Percentiles rank a stretch among this genome's conserved stretches.
Evolutionary conservation across 805 yeast genomes (phyloP).

Genomic region (Tetrapisispora arboricola): DNA sequence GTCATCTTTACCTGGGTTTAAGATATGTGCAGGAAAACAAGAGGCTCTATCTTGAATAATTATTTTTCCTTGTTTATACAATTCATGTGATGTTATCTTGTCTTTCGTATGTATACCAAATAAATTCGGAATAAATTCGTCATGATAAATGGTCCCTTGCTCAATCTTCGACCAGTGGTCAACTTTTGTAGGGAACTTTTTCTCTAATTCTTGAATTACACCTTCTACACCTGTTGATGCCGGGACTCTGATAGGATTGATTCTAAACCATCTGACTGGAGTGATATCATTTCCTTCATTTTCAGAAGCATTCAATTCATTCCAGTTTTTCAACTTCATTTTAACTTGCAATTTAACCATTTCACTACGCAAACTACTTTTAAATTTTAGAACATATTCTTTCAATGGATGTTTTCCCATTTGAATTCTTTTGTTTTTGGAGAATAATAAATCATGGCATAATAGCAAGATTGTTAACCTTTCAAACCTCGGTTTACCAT

Average conservation of each 20-base stretch:
- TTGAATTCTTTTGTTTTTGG: constrained; percentile 71
- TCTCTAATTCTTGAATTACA: constrained; percentile 17
- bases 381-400: constrained; percentile 66
- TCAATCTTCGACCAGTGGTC: constrained; percentile 34
- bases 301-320: constrained; percentile 39
- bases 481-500: constrained; percentile 39
- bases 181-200: constrained; percentile 37
- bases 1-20: constrained; percentile 52
- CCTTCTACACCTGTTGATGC: constrained; percentile 19
- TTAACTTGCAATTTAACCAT: constrained; percentile 66
- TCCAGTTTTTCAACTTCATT: constrained; percentile 48
- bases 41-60: constrained; percentile 96
- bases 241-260: constrained; percentile 50
- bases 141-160: constrained; percentile 58
- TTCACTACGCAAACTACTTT: constrained; percentile 76
- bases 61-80: constrained; percentile 64
- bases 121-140: constrained; percentile 60
- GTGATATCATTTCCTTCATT: constrained; percentile 40
- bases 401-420: constrained; percentile 84
- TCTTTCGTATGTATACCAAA: constrained; percentile 78
- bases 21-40: constrained; percentile 86
- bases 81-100: constrained; percentile 52
- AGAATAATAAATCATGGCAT: constrained; percentile 71
- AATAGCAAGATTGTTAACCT: constrained; percentile 37
- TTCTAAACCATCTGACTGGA: constrained; percentile 72